Base-by-base conservation (phyloP, 345 rosid genomes). In the Reutealis trisperma region DNA sequence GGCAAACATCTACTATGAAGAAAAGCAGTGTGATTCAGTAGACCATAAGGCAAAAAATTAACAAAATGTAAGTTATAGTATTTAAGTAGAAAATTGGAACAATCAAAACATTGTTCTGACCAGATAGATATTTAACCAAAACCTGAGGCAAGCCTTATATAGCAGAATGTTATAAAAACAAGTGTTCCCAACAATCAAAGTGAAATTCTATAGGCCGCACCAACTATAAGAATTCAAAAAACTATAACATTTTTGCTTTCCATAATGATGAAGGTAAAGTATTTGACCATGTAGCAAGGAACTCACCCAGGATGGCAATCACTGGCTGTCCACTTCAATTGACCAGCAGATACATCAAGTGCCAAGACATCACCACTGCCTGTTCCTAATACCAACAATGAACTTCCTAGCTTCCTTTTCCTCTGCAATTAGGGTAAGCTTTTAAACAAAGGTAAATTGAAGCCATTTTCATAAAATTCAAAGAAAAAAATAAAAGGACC, bases 291-390 rank as follows among this genome's bases (percentile, higher is more conserved):
- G 22, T 24, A 61, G 18, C 52, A 70, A 61, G 63, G 71, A 52
- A 83, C 92, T 71, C 72, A 96, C 99, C 99, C 98, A 12, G 99
- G 95, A 88, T 96, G 97, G 80, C 97, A 96, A 76, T 96, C 99
- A 74, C 81, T 85, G 30, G 91, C 78, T 67, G 86, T 90, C 98
- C 99, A 96, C 82, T 88, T 92, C 67, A 92, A 83, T 80, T 89
- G 96, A 85, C 99, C 98, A 81, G 95, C 87, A 80, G 97, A 81
- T 11, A 96, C 94, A 83, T 93, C 98, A 54, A 96, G 90, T n/a
- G 98, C 98, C 77, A 93, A 83, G 64, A 96, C 90, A 83, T 93
- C 98, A 60, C 95, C 98, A 70, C 98, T 89, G 75, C 97, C 97
- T 0, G 97, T 93, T 77, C 99, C 99, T 67, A 91, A 87, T 25